Conservation (phyloP, 108 stramenopile species). For the Cyclotella atomus region DNA sequence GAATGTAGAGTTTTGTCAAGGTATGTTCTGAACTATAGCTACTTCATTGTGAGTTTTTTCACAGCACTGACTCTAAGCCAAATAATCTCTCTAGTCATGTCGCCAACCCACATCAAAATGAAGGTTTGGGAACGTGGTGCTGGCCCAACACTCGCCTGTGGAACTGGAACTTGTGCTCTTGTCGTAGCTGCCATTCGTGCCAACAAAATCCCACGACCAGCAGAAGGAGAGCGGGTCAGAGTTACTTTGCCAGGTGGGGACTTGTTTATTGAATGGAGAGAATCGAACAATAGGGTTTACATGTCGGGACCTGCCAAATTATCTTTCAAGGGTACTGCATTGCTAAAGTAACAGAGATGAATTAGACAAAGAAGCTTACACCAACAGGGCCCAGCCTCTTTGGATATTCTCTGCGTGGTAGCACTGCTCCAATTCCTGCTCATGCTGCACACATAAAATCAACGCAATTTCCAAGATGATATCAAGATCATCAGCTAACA, state of each 20-base stretch:
- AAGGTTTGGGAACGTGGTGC: conserved; percentile 98
- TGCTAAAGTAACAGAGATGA: conserved; percentile 43
- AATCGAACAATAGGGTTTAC: conserved; percentile 89
- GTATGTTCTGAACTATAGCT: neutral
- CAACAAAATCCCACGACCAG: conserved; percentile 79
- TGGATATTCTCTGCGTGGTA: no score
- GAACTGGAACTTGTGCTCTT: conserved; percentile 96
- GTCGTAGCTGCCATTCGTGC: conserved; percentile 93
- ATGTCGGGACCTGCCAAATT: conserved; percentile 63
- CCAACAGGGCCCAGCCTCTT: no score
- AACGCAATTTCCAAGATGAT: no score
- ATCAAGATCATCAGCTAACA: no score
- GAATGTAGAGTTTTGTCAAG: conserved; percentile 97
- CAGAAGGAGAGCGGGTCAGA: conserved; percentile 49
- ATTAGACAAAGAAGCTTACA: no score
- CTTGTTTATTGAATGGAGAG: conserved; percentile 92
- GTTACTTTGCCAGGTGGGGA: conserved; percentile 93
- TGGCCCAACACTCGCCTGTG: conserved; percentile 97
- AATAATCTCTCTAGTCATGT: conserved; percentile 53
- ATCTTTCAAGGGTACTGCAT: conserved; percentile 36
- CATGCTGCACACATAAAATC: no score
- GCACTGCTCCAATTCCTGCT: no score
- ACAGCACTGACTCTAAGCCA: neutral
- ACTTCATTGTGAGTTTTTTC: neutral
- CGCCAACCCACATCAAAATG: conserved; percentile 89